Base-by-base conservation (phyloP, 495 filamentous ascomycete species). In the Aspergillus olivimuriae region DNA sequence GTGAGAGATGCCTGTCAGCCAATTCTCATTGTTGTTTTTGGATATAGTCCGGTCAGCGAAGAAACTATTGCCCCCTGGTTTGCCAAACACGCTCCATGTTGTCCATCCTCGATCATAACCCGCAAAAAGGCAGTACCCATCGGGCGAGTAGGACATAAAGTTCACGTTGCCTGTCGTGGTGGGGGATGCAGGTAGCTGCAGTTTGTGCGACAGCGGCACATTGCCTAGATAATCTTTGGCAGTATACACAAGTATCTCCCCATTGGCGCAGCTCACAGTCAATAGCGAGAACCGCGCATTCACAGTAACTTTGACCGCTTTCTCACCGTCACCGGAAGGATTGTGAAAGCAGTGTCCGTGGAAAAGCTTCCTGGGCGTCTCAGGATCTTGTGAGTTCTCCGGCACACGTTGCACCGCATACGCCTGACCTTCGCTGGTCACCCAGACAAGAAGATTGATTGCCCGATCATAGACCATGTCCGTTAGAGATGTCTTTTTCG, bases 401-500 rank as follows among this genome's bases (percentile, higher is more conserved):
- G 52, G 43, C n/a, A 70, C 51, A 44, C 89, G 79, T 61, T 99
- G 94, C 15, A 97, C 89, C 16, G 90, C 89, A 60, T 95, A 97
- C 3, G 88, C 90, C 57, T 78, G 83, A 1, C 94, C 94, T 54
- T 90, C 90, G 55, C 75, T 86, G 7, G 88, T 94, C 43, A 95
- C 77, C 94, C 94, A 99, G 14, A 90, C 84, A 26, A 87, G 83
- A 14, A 99, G 74, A 55, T 92, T 97, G 90, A 99, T 99, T 1
- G 92, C 90, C 50, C 90, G 80, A 62, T 99, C 92, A 66, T 96
- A 84, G 18, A 94, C 83, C 88, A 99, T 95, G 40, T 94, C 86
- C 30, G 63, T 60, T 30, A 95, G 79, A 0, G 73, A 77, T 3
- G 78, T 74, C 64, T 84, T 89, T 58, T 85, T 90, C 23, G 81